Evolutionary conservation across 345 rosid genomes (phyloP), one percentile per base, ranked within the genome.

Genomic region (Eutrema japonicum): DNA sequence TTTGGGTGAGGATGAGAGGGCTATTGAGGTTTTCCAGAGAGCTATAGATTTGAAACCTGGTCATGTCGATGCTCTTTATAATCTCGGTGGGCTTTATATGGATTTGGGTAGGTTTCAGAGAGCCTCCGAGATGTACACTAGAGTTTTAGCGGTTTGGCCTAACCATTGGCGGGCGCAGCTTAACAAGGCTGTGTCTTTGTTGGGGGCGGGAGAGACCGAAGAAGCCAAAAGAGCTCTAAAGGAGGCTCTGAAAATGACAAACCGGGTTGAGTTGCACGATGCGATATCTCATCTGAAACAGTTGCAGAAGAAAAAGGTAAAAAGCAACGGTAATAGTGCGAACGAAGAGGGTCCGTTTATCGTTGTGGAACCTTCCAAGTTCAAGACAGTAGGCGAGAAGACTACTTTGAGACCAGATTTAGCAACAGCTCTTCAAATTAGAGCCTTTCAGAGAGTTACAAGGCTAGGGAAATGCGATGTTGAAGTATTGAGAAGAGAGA

Each of bases 161-260:
- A 94, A 84, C 70, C 98, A 94, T 73, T 91, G 97, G 98, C 88
- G 93, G 48, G 98, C 98, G 46, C 98, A 94, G 83, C 86, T 94
- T 26, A 94, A 94, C 53, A 94, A 87, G 82, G 97, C 96, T 9
- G 97, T 88, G 37, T 94, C 97, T 35, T 80, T 89, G 84, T 67
- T 91, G 73, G 98, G 97, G 37, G 96, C 92, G 56, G 92, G 95
- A 36, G 98, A 94, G 80, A 87, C 86, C 2, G 98, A 91, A 73
- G 99, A 95, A 64, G 92, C 96, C 16, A 89, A 84, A 82, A 83
- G 89, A 68, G 96, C 97, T 2, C 74, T 95, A 73, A 88, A 95
- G 86, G 96, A 91, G 52, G 99, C 99, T 18, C 75, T 95, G 80
- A 95, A 92, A 71, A 83, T 95, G 91, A 94, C 96, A 2, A 91